Evolutionary conservation across 257 asterid species (phyloP), one percentile per base, ranked within the genome.

Genomic region (Eucommia ulmoides): DNA sequence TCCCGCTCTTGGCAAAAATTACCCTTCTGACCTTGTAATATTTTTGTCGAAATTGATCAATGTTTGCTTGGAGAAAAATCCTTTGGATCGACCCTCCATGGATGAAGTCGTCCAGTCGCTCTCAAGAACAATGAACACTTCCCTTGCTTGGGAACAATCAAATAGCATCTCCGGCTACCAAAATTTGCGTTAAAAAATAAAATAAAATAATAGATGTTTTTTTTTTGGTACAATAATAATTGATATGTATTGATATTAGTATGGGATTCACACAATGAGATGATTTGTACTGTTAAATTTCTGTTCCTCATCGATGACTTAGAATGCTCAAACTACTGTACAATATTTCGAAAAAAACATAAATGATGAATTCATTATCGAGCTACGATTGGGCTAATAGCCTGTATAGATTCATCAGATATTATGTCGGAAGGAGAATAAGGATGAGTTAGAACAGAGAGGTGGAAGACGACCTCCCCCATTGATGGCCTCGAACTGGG

Each of bases 81-180:
- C 93, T 3, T 67, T 78, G 0, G 66, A 59, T 29, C 84, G 94
- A 35, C 94, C 93, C 0, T 59, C 62, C 63, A 85, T 72, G 81
- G 85, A 83, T 54, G 88, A 74, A 20, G 61, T 82, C 55, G 76
- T 76, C 38, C 85, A 75, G 77, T 57, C 77, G 14, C 62, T 89
- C 26, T 70, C 93, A 3, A 76, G 79, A 62, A 53, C 80, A 24
- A 63, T 76, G 44, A 56, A 61, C 46, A 63, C 87, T 20, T 33
- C 69, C 2, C 22, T 33, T 16, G 71, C 93, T n/a, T 77, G 92
- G 66, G 93, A 78, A 67, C 67, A 67, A 63, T 61, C 77, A 10
- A 24, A 66, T 1, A 69, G 70, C 65, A 61, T 63, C 60, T 72
- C 75, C 33, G 74, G 60, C 22, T 24, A 63, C 22, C 73, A 41